Base-by-base conservation (phyloP, 345 rosid genomes). In the Hevea brasiliensis region DNA sequence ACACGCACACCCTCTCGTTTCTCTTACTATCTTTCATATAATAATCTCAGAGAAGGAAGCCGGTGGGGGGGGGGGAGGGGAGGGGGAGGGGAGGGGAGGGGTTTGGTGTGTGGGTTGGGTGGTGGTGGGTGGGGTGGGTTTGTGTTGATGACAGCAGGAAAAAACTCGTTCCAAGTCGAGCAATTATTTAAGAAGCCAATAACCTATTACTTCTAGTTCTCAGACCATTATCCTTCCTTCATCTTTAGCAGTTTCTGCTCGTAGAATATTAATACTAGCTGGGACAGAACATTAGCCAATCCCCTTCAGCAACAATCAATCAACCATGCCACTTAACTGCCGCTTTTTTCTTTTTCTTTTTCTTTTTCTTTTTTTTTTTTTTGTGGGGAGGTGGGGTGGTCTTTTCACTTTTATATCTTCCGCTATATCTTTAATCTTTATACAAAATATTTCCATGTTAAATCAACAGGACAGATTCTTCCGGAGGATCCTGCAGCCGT, bases 281-380 rank as follows among this genome's bases (percentile, higher is more conserved):
- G 24, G 51, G 45, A 29, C 17, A 44, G 24, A 65, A 27, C 41
- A 27, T 15, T 10, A 66, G 62, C 68, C 58, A 66, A 71, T 65
- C 65, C 74, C 74, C 67, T 44, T 66, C 67, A 77, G n/a, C n/a
- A 51, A 23, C 56, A 65, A 17, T 27, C 66, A 48, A 65, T 47
- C 41, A 21, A 64, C 60, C 47, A 65, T 65, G 61, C 74, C 47
- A 5, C 61, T 65, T 47, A n/a, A 29, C 7, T 44, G 35, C 61
- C 6, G 8, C 45, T 35, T 20, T 56, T 27, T 5, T 57, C 6
- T 11, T 3, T 23, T 21, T 2, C 11, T 68, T 18, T n/a, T 18
- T 71, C 15, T 66, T 60, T 51, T 73, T 50, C 45, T n/a, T 42
- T 18, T n/a, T 29, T 1, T 47, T 44, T 26, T 55, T 41, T 21